A percentile compares a stretch with the other conserved stretches of the same genome.
Evolutionary conservation across 129 eudicot species (phyloP).

Genomic region (Helianthus tuberosus): DNA sequence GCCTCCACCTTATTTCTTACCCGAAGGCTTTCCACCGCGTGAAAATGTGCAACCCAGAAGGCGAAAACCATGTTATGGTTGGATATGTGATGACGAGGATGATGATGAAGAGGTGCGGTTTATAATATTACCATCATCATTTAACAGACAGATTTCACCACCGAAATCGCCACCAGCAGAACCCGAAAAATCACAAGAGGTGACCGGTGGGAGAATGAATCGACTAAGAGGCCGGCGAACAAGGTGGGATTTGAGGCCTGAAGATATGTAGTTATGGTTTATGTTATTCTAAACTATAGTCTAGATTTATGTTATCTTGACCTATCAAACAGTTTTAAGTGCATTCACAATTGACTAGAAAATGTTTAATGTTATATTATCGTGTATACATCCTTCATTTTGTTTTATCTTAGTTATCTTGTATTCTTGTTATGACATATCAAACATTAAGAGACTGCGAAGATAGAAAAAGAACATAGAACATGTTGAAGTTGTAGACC

Average conservation of each 20-base stretch:
- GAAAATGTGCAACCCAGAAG: slow-evolving; percentile 21
- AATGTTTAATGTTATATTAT: too few relatives aligned
- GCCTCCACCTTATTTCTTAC: neutral
- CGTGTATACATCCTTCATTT: too few relatives aligned
- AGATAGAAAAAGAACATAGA: too few relatives aligned
- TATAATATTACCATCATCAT: slow-evolving; percentile 17
- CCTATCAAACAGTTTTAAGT: too few relatives aligned
- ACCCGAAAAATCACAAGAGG: neutral
- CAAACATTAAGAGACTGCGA: too few relatives aligned
- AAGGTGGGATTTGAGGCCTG: slow-evolving; percentile 37
- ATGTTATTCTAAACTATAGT: too few relatives aligned
- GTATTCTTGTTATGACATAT: too few relatives aligned
- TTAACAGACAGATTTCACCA: slow-evolving; percentile 10
- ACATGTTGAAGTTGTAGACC: too few relatives aligned
- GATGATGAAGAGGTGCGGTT: slow-evolving; percentile 28
- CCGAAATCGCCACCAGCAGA: slow-evolving; percentile 16
- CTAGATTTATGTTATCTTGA: too few relatives aligned
- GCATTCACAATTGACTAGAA: too few relatives aligned
- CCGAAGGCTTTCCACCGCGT: neutral
- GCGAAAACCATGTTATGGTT: slow-evolving; percentile 39
- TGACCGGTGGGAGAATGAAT: slow-evolving; percentile 3
- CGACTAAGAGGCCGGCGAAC: slow-evolving; percentile 13
- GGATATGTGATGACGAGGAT: slow-evolving; percentile 26
- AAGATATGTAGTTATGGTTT: slow-evolving; percentile 19
- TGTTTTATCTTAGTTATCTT: too few relatives aligned